A percentile compares a stretch with the other conserved stretches of the same genome.
Evolutionary conservation across 139 green algal species (phyloP).

Genomic region (Chlamydomonas sp.): DNA sequence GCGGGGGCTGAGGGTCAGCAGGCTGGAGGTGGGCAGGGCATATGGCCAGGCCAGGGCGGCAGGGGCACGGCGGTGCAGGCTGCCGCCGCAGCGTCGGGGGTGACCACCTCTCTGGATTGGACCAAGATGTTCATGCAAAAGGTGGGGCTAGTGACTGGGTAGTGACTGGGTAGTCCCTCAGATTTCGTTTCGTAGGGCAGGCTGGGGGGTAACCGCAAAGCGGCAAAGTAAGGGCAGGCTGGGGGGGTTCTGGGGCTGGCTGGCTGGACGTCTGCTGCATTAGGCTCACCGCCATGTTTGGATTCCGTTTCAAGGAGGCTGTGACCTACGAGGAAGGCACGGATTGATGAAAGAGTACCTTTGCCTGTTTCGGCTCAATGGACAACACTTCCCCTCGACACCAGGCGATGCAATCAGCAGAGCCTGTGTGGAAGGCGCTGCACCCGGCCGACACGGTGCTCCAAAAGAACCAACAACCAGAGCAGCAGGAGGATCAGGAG

Average conservation of each 20-base stretch:
- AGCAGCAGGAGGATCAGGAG: too few relatives aligned
- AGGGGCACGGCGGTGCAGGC: not conserved
- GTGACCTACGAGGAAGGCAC: too few relatives aligned
- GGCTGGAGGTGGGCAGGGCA: too few relatives aligned
- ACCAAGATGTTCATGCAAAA: slow-evolving; percentile 31
- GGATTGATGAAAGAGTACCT: too few relatives aligned
- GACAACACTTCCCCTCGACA: not conserved
- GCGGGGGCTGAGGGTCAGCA: not conserved
- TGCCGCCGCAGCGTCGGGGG: not conserved
- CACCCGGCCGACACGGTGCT: slow-evolving; percentile 9
- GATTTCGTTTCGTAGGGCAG: too few relatives aligned
- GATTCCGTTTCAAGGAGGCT: too few relatives aligned
- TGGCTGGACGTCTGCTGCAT: too few relatives aligned
- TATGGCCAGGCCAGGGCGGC: not conserved
- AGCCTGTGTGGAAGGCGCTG: slow-evolving; percentile 37
- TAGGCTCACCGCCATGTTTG: too few relatives aligned
- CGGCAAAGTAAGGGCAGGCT: too few relatives aligned
- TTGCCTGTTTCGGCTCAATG: not conserved
- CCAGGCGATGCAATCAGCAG: slow-evolving; percentile 19
- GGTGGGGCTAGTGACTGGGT: not conserved
- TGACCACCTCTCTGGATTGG: slow-evolving; percentile 2
- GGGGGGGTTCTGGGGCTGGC: too few relatives aligned
- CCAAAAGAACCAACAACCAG: too few relatives aligned
- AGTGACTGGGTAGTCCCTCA: not conserved
- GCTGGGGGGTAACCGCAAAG: too few relatives aligned